phyloP scores from a whole-genome alignment of 1,284 basidiomycete species.

The Malassezia cuniculi region DNA sequence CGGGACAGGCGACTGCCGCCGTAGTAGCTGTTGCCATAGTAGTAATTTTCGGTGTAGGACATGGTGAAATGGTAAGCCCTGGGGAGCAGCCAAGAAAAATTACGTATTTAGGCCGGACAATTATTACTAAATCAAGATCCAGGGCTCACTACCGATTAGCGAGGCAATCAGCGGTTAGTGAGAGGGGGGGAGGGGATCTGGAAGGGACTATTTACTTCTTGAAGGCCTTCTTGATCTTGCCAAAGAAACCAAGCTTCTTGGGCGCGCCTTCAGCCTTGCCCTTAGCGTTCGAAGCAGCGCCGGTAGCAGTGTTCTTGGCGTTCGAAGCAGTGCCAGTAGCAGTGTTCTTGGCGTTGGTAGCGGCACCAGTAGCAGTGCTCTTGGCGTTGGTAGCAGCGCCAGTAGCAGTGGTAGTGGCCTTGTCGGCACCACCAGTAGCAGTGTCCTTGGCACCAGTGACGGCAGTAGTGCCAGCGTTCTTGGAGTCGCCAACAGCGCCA shows the following conservation, averaged over 20 bases:
- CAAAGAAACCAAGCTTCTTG: conserved; percentile 13
- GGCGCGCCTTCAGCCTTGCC: conserved; percentile 3
- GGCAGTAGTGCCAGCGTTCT: too few species aligned
- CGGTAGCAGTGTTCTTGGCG: conserved; percentile 1
- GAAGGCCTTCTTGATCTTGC: conserved; percentile 13
- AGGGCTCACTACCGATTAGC: neutral
- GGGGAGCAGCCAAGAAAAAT: neutral
- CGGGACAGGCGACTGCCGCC: neutral
- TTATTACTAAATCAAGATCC: too few species aligned
- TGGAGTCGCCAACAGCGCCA: too few species aligned
- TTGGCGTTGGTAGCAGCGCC: neutral
- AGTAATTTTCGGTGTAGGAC: too few species aligned
- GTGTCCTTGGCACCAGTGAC: neutral
- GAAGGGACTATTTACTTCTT: conserved; percentile 9
- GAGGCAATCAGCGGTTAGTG: neutral
- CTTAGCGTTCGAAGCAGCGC: neutral
- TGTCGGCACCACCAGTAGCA: conserved; percentile 1
- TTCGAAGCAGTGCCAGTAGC: neutral
- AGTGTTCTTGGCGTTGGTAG: neutral
- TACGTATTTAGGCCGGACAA: neutral
- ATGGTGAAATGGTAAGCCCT: too few species aligned
- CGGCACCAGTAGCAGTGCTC: conserved; percentile 1
- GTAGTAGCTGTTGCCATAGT: neutral
- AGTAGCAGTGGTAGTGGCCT: neutral
- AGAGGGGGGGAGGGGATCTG: too few species aligned